Evolutionary conservation across 2,329 filamentous ascomycete genomes (phyloP).

Genomic region (Penicillium sp.): DNA sequence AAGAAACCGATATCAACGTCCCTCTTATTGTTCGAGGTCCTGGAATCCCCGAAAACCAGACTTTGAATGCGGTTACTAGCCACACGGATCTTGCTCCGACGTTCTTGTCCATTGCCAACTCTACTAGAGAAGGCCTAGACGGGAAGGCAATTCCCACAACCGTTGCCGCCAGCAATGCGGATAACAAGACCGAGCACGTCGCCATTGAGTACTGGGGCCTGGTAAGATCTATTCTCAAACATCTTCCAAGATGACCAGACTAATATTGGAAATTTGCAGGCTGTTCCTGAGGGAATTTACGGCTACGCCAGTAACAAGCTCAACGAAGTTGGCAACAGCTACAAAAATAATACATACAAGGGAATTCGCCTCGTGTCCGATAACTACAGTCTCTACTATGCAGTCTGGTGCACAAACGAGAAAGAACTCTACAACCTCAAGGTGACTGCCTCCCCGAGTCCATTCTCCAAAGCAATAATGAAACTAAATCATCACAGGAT

Average conservation of each 20-base stretch:
- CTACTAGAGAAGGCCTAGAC: slow-evolving; percentile 54
- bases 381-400: slow-evolving; percentile 64
- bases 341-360: slow-evolving; percentile 62
- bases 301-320: slow-evolving; percentile 24
- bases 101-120: slow-evolving; percentile 47
- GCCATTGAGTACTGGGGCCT: slow-evolving; percentile 60
- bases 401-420: slow-evolving; percentile 69
- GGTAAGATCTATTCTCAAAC: slow-evolving; percentile 16
- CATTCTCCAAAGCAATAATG: neutral
- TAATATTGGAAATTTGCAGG: slow-evolving; percentile 9
- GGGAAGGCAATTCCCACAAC: slow-evolving; percentile 53
- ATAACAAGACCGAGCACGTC: slow-evolving; percentile 53
- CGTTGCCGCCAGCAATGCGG: slow-evolving; percentile 19
- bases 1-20: slow-evolving; percentile 54
- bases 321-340: slow-evolving; percentile 16
- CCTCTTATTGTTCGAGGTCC: slow-evolving; percentile 61
- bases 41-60: slow-evolving; percentile 48
- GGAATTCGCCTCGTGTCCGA: slow-evolving; percentile 56
- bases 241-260: neutral
- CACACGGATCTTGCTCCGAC: slow-evolving; percentile 67
- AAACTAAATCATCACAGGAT: slow-evolving; percentile 34
- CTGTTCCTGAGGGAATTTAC: slow-evolving; percentile 30
- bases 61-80: slow-evolving; percentile 53
- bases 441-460: slow-evolving; percentile 34
- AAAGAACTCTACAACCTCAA: slow-evolving; percentile 66